Evolutionary conservation across 306 rosid genomes (phyloP).

Genomic region (Lotus japonicus): DNA sequence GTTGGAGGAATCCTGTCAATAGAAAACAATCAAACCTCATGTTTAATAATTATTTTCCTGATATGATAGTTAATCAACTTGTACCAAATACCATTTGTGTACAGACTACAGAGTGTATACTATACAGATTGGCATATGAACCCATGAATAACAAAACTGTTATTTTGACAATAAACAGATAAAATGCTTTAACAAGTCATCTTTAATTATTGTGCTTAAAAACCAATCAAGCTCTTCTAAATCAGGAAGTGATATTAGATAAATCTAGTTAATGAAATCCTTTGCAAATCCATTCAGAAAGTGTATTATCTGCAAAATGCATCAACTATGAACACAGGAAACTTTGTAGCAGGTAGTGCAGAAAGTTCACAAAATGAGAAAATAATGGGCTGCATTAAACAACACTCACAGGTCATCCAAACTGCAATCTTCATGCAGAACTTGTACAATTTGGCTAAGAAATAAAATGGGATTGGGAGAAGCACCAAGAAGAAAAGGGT

Average conservation of each 20-base stretch:
- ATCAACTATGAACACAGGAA: not conserved
- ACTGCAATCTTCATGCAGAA: not conserved
- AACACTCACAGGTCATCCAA: not conserved
- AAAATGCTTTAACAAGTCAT: not conserved
- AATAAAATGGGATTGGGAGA: no score
- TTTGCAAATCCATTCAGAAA: not conserved
- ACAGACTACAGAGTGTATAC: no score
- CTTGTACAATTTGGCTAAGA: not conserved
- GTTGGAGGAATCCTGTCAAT: conserved; percentile 38
- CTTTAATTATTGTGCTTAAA: not conserved
- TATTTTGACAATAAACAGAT: not conserved
- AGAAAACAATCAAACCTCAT: conserved; percentile 9
- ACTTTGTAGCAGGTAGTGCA: not conserved
- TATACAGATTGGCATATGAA: not conserved
- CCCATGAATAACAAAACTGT: no score
- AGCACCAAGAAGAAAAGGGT: no score
- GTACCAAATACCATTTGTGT: not conserved
- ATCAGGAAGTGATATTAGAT: not conserved
- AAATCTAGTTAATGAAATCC: not conserved
- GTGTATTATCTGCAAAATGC: not conserved
- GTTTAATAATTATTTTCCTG: not conserved
- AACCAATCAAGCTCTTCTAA: no score
- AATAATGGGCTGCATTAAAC: not conserved
- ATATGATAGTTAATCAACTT: not conserved
- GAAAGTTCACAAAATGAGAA: not conserved